These are phyloP conservation scores for Centella asiatica DNA, from an alignment of 129 eudicot species.

Conservation along the genomic window DNA sequence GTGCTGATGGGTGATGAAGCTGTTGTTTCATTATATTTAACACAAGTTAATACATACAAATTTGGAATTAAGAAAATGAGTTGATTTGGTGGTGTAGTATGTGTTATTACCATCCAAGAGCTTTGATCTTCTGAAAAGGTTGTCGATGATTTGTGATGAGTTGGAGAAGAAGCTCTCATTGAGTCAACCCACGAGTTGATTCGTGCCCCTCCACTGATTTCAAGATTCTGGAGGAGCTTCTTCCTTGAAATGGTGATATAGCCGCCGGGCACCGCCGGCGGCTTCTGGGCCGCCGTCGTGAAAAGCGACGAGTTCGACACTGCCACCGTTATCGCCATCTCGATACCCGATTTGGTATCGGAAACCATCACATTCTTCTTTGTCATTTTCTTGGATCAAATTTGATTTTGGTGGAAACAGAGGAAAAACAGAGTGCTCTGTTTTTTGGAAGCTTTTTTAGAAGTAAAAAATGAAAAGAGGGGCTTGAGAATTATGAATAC, in stretches of 20 bases:
- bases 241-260: conserved; percentile 51
- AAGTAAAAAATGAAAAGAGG: neutral
- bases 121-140: conserved; percentile 32
- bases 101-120: conserved; percentile 42
- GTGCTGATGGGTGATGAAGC: conserved; percentile 86
- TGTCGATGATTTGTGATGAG: conserved; percentile 40
- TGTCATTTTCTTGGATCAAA: conserved; percentile 32
- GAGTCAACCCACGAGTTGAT: conserved; percentile 88
- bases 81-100: too few relatives aligned
- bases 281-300: conserved; percentile 54
- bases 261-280: conserved; percentile 50
- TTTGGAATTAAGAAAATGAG: too few relatives aligned
- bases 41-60: neutral
- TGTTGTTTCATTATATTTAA: conserved; percentile 28
- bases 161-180: conserved; percentile 96
- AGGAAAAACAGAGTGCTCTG: conserved; percentile 20
- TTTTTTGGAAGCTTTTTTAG: neutral
- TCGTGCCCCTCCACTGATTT: conserved; percentile 45
- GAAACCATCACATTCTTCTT: conserved; percentile 65
- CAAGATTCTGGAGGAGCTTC: conserved; percentile 59
- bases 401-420: neutral
- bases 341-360: conserved; percentile 28
- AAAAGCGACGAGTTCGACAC: conserved; percentile 34
- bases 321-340: conserved; percentile 36
- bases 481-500: conserved; percentile 2